phyloP scores from a whole-genome alignment of 2,329 filamentous ascomycete species.

The Claviceps digitariae region DNA sequence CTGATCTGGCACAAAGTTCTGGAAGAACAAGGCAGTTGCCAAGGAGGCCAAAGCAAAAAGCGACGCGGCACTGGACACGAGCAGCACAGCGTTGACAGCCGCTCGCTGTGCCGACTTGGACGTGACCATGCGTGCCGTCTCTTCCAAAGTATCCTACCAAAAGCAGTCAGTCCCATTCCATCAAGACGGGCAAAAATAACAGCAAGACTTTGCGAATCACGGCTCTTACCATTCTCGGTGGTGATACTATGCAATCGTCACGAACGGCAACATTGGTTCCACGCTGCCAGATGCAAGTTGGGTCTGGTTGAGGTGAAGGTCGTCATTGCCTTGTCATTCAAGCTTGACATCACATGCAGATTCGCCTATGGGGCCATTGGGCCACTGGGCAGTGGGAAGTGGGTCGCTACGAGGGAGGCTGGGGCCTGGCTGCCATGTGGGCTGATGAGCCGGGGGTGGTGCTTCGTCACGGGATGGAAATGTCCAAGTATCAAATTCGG shows the following conservation, averaged over 20 bases:
- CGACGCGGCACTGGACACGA: conserved; percentile 26
- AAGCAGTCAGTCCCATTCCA: not conserved
- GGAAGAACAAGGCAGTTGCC: conserved; percentile 40
- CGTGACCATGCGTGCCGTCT: conserved; percentile 27
- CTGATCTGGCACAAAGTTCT: conserved; percentile 42
- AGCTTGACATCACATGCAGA: not conserved
- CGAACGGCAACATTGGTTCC: not conserved
- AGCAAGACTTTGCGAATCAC: not conserved
- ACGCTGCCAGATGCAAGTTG: not conserved
- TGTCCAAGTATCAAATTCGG: not conserved
- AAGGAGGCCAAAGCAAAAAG: conserved; percentile 35
- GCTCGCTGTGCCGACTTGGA: conserved; percentile 38
- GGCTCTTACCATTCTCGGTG: conserved; percentile 1
- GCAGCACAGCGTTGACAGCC: conserved; percentile 32
- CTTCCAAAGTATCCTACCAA: conserved; percentile 21
- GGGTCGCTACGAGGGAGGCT: not conserved
- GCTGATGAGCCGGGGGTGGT: not conserved
- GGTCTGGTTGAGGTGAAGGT: not conserved
- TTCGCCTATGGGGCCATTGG: too few species aligned
- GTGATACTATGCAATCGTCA: not conserved
- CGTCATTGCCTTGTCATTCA: conserved; percentile 2
- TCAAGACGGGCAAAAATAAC: not conserved
- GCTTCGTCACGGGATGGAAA: too few species aligned
- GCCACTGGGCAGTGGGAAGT: too few species aligned
- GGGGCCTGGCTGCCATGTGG: not conserved